Conservation (phyloP, 2,329 filamentous ascomycete genomes). For the Cercospora sp. region DNA sequence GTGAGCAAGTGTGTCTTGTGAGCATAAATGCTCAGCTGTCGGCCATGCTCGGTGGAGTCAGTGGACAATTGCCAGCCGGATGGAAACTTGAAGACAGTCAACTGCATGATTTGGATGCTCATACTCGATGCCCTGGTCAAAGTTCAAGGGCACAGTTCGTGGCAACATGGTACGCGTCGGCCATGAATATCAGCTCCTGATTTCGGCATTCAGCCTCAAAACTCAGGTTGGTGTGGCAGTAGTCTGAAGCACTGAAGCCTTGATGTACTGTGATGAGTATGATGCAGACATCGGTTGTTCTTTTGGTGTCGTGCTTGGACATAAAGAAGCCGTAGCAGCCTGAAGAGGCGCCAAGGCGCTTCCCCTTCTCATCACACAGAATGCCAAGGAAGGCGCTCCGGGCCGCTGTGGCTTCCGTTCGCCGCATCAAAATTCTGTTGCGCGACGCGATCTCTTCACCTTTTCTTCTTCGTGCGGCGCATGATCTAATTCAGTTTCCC, state of each 20-base stretch:
- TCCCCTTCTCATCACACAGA: not conserved
- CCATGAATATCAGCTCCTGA: not conserved
- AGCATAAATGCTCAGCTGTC: not conserved
- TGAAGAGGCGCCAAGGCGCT: not conserved
- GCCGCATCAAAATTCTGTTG: conserved; percentile 6
- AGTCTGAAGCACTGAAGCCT: not conserved
- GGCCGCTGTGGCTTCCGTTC: not conserved
- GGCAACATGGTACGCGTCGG: not conserved
- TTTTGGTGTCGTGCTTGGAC: not conserved
- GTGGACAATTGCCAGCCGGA: not conserved
- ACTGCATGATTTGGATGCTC: not conserved
- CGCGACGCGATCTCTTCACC: conserved; percentile 9
- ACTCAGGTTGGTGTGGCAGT: not conserved
- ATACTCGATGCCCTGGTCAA: not conserved
- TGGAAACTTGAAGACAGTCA: not conserved
- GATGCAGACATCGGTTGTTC: not conserved
- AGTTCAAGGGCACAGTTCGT: not conserved
- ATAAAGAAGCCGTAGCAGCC: not conserved
- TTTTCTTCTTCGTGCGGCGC: conserved; percentile 40
- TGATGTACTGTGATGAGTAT: not conserved
- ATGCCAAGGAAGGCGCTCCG: not conserved
- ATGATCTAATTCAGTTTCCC: conserved; percentile 38
- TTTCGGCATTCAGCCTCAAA: not conserved
- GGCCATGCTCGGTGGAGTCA: not conserved
- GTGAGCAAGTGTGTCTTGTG: not conserved